These are phyloP conservation scores for Chrysochromulina parva DNA, from an alignment of 78 protist genomes.

Conservation along the genomic window DNA sequence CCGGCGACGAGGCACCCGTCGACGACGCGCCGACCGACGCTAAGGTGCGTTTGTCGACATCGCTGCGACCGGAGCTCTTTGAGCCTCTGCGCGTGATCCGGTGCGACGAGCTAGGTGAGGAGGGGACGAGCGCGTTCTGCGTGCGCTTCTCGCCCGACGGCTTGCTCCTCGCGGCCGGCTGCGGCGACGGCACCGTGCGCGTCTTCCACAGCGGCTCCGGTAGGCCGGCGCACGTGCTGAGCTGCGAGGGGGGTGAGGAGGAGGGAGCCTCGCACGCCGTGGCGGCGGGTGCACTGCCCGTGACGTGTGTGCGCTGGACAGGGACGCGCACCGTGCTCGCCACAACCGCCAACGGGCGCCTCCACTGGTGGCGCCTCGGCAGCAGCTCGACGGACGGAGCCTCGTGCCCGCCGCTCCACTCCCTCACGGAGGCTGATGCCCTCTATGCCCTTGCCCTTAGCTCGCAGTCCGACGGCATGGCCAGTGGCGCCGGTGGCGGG, in stretches of 20 bases:
- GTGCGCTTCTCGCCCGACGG: conserved; percentile 34
- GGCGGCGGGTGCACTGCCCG: neutral
- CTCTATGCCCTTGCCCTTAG: no score
- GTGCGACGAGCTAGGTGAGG: no score
- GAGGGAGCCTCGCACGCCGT: no score
- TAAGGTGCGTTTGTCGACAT: no score
- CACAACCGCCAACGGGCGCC: conserved; percentile 30
- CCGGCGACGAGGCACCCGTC: no score
- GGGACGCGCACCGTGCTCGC: neutral
- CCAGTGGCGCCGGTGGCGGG: neutral
- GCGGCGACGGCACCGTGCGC: conserved; percentile 21
- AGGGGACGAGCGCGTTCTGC: neutral
- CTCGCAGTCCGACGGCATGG: conserved; percentile 1
- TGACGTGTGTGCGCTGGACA: conserved; percentile 26
- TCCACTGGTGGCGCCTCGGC: conserved; percentile 23
- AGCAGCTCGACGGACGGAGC: conserved; percentile 42
- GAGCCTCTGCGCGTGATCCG: no score
- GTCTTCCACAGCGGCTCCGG: neutral
- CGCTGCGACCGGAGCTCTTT: no score
- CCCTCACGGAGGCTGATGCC: conserved; percentile 22
- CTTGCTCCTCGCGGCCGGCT: conserved; percentile 32
- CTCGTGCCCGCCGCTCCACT: conserved; percentile 25
- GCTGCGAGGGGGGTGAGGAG: no score
- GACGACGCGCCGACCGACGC: no score
- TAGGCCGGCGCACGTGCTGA: neutral